Evolutionary conservation across 106 monocot species (phyloP).

Genomic region (Apostasia ramifera): DNA sequence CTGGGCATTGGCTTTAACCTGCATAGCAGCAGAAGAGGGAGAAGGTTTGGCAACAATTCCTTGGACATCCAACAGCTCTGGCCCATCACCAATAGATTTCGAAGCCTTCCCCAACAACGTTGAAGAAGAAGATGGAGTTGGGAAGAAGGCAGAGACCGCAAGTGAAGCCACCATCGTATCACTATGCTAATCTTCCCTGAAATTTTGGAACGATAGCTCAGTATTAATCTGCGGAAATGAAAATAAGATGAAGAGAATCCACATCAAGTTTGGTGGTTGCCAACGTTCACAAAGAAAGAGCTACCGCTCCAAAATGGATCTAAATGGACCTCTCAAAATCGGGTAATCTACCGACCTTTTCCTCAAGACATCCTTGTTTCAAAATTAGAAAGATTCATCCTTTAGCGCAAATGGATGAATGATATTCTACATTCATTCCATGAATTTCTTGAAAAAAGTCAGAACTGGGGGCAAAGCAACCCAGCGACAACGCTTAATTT

Average conservation of each 20-base stretch:
- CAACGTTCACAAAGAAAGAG: too few species aligned
- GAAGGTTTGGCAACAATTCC: constrained; percentile 36
- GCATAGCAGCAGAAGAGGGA: constrained; percentile 26
- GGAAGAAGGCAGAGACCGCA: constrained; percentile 54
- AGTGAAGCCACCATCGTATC: constrained; percentile 22
- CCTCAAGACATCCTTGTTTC: too few species aligned
- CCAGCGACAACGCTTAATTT: too few species aligned
- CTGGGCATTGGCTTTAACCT: constrained; percentile 48
- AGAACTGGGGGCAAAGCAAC: too few species aligned
- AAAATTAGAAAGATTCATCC: background rate
- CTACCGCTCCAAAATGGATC: too few species aligned
- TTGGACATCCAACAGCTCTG: constrained; percentile 23
- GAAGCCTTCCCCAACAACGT: constrained; percentile 15
- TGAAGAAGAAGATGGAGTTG: constrained; percentile 26
- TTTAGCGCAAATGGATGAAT: background rate
- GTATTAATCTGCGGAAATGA: background rate
- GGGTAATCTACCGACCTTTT: too few species aligned
- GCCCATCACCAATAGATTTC: constrained; percentile 13
- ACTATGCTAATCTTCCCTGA: background rate
- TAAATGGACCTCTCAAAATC: too few species aligned
- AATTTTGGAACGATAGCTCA: background rate
- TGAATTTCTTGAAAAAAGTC: too few species aligned
- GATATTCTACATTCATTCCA: too few species aligned
- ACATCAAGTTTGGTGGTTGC: background rate
- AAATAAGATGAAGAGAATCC: background rate